Base-by-base conservation (phyloP, 73 alveolate genomes). In the Paramecium octaurelia region DNA sequence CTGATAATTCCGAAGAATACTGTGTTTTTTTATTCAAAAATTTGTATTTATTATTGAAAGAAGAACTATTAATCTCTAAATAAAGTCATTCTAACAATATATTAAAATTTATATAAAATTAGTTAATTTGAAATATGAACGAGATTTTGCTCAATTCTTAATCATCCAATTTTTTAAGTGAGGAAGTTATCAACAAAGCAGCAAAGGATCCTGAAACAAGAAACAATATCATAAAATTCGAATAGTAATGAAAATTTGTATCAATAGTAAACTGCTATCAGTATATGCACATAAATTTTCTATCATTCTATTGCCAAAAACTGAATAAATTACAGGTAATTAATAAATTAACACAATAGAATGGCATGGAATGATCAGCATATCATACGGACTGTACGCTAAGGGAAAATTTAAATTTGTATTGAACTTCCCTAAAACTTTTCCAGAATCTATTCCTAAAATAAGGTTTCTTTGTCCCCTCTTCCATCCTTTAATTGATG, bases 241-340 rank as follows among this genome's bases (percentile, higher is more conserved):
- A 80, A 80, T 80, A 44, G 91, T 80, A 80, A 46, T 43, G 3
- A 23, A 11, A 42, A 38, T 35, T 43, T 43, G 20, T 80, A 80
- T 14, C 14, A 34, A 36, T 80, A 80, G 91, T 64, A 80, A 80
- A 80, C 27, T 80, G 57, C 50, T 80, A 40, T 80, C 91, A 80
- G 70, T 80, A 31, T 80, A 80, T 80, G 91, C 91, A 12, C 91
- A 80, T 80, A 80, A 80, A 80, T 80, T 44, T 23, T 80, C 91
- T 21, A 31, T 80, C 9, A 80, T 80, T 44, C 12, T 80, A 23
- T 20, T 80, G 4, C 91, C 91, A 12, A 75, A 75, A 75, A 34
- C 60, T 4, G 60, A 75, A 18, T 42, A 75, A 38, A 75, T 75
- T 38, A 75, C 58, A 75, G 88, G 88, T 75, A 75, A 12, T 36